Evolutionary conservation across 768 basidiomycete genomes (phyloP).

Genomic region (Phylloporus scabripes): DNA sequence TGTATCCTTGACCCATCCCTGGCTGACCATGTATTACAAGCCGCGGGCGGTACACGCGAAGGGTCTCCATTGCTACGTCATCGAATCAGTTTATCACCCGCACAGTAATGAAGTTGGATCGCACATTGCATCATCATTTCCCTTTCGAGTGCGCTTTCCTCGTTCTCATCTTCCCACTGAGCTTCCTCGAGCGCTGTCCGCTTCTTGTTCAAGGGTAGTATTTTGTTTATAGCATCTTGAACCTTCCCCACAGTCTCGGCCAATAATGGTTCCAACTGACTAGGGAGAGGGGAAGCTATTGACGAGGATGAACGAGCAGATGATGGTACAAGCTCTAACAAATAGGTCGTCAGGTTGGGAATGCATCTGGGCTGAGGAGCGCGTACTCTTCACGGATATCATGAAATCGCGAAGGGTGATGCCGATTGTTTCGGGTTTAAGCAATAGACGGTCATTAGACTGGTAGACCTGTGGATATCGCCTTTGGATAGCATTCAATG

Average conservation of each 20-base stretch:
- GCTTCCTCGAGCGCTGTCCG: slow-evolving; percentile 90
- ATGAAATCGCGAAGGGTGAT: slow-evolving; percentile 91
- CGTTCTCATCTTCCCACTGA: slow-evolving; percentile 78
- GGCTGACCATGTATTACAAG: slow-evolving; percentile 72
- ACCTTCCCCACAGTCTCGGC: slow-evolving; percentile 61
- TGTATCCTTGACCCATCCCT: slow-evolving; percentile 89
- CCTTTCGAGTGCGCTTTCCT: slow-evolving; percentile 81
- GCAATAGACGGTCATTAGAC: slow-evolving; percentile 74
- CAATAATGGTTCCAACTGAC: slow-evolving; percentile 78
- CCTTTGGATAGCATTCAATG: slow-evolving; percentile 92
- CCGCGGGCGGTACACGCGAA: slow-evolving; percentile 87
- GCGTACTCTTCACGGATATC: slow-evolving; percentile 91
- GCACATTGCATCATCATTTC: slow-evolving; percentile 85
- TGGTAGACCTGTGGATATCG: slow-evolving; percentile 97
- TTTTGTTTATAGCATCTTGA: slow-evolving; percentile 63
- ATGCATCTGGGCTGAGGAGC: not conserved
- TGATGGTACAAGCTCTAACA: slow-evolving; percentile 84
- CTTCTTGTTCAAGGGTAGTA: slow-evolving; percentile 77
- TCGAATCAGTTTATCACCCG: not conserved
- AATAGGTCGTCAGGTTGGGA: slow-evolving; percentile 5
- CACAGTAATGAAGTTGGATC: slow-evolving; percentile 19
- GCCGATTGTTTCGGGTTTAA: slow-evolving; percentile 81
- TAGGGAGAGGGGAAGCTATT: slow-evolving; percentile 76
- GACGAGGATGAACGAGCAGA: slow-evolving; percentile 89
- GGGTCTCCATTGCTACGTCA: slow-evolving; percentile 76